Percentiles rank a stretch among this genome's conserved stretches.
phyloP scores from a whole-genome alignment of 352 stramenopile genomes.

The Pythium coloratum region DNA sequence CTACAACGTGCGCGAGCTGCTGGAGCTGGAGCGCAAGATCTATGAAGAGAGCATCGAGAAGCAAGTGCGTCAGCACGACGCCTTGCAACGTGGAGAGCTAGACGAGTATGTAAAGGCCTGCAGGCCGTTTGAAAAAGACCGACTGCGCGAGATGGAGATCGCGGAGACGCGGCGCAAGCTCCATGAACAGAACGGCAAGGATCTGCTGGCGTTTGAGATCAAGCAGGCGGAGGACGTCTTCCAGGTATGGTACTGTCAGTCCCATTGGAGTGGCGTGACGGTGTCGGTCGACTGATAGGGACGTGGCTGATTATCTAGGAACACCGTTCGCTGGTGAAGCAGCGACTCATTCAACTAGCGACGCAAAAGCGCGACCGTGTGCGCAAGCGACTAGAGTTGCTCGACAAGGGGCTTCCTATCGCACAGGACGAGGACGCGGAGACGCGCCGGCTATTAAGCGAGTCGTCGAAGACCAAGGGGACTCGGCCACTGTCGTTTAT shows the following conservation, averaged over 20 bases:
- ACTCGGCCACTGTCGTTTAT: not conserved
- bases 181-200: constrained; percentile 51
- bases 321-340: constrained; percentile 30
- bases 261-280: too few relatives aligned
- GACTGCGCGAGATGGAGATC: constrained; percentile 45
- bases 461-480: not conserved
- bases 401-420: constrained; percentile 23
- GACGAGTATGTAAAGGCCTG: constrained; percentile 67
- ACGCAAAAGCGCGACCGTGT: constrained; percentile 13
- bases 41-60: constrained; percentile 85
- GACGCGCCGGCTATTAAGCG: not conserved
- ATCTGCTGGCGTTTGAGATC: constrained; percentile 74
- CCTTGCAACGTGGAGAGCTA: constrained; percentile 46
- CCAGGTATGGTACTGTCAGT: constrained; percentile 18
- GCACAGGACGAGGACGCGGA: not conserved
- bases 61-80: constrained; percentile 43
- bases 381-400: constrained; percentile 18
- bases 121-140: constrained; percentile 53
- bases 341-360: constrained; percentile 26
- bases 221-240: constrained; percentile 69
- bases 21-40: constrained; percentile 79
- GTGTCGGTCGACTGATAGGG: too few relatives aligned
- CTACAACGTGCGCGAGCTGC: constrained; percentile 67
- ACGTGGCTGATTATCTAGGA: constrained; percentile 10
- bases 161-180: constrained; percentile 55